Evolutionary conservation across 2,329 filamentous ascomycete species (phyloP), one percentile per base, ranked within the genome.

Genomic region (Microsporum ferrugineum): DNA sequence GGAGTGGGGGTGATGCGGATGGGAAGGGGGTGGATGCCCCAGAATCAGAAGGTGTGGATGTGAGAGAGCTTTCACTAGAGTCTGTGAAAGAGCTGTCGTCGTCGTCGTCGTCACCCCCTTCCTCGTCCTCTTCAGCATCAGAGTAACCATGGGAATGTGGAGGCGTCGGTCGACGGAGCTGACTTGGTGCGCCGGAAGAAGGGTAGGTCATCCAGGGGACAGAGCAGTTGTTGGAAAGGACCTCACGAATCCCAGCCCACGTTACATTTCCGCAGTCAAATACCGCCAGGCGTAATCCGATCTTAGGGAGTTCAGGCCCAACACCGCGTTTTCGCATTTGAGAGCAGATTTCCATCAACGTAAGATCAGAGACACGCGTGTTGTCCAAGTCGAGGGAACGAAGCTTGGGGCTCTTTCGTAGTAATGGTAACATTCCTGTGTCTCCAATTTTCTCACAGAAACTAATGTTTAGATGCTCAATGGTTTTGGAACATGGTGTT

Each of bases 221-320:
- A 68, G 91, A 88, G 8, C 89, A 84, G 69, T 99, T 97, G 66
- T 88, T 85, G 12, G 85, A 91, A 1, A 97, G 79, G 0, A 97
- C 84, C 73, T 96, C 90, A 57, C 88, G 86, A 41, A 96, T 83
- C 34, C 92, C 92, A 0, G 89, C 88, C 92, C 92, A 97, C 0
- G 90, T 96, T 2, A 97, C 85, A 68, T 92, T 89, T 65, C 87
- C 84, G 72, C 92, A 97, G 75, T 99, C 94, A 71, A 94, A 99
- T 5, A 92, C 86, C 0, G 91, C 87, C 65, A 97, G 77, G 49
- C 83, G 83, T 1, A 97, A 78, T 5, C 88, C 88, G 14, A 88
- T 72, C 41, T 74, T 73, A 2, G 86, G 85, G 2, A 73, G 66
- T 3, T 72, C 67, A 7, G 74, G 73, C n/a, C 76, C 73, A 63